Evolutionary conservation across 257 asterid genomes (phyloP), one percentile per base, ranked within the genome.

Genomic region (Solanum gracilifrons): DNA sequence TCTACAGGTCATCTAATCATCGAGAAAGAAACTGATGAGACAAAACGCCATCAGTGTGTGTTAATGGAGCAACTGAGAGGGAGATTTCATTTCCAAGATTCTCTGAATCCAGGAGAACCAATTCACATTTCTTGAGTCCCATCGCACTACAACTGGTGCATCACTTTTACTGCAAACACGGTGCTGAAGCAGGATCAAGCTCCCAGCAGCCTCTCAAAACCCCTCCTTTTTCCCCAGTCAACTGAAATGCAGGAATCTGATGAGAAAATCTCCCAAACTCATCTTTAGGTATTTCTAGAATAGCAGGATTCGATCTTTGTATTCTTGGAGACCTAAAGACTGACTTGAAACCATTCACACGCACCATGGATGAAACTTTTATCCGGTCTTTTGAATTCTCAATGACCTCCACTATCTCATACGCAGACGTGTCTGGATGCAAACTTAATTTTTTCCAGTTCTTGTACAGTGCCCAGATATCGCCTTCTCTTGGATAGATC

Each of bases 141-240:
- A 48, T 51, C 43, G 32, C 68, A 46, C 37, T 80, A 80, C 58
- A 27, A 80, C 37, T 80, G 85, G 85, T 2, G 68, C 85, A 86
- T 72, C 87, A 87, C 62, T 84, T 84, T 76, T 4, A 58, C 75
- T 23, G 51, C 35, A 32, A 83, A 48, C 9, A 10, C 1, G 93
- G 90, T 41, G 87, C 58, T 43, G 93, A 88, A 33, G 90, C 90
- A 48, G 73, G 83, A 87, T 91, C 89, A 69, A 91, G 89, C 91
- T 87, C 89, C 91, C 89, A 89, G 39, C 79, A 73, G 48, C 93
- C 89, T 51, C 37, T 73, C 43, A 85, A 83, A 46, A 15, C 66
- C 71, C 88, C 89, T n/a, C 88, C 91, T 33, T 48, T 60, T 77
- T 88, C 90, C 7, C 82, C 69, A 7, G 87, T 86, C 16, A 88